These are phyloP conservation scores for Fallopia convolvulus DNA, from an alignment of 148 eudicot species.

Conservation along the genomic window DNA sequence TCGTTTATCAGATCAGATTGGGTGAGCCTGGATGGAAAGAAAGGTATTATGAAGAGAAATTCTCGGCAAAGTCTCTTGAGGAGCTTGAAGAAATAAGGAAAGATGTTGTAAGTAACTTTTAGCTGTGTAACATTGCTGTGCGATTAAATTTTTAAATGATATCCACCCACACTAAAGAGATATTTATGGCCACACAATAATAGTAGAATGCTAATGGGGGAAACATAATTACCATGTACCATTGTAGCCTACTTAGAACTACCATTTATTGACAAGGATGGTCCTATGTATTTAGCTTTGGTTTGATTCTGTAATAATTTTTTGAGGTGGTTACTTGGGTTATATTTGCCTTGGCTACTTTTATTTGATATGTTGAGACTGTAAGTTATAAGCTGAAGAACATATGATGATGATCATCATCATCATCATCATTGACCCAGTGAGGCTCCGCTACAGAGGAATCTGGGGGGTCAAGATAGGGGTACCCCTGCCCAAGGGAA, in stretches of 20 bases:
- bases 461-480: too few relatives aligned
- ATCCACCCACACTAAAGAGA: not conserved
- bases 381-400: not conserved
- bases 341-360: not conserved
- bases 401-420: too few relatives aligned
- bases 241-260: not conserved
- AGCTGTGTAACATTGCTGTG: not conserved
- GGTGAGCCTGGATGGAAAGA: conserved; percentile 97
- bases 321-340: not conserved
- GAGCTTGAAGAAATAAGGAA: conserved; percentile 61
- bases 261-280: not conserved
- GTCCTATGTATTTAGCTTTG: not conserved
- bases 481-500: too few relatives aligned
- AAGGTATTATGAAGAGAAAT: conserved; percentile 90
- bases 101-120: conserved; percentile 72
- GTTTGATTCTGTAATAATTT: not conserved
- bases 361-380: not conserved
- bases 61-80: conserved; percentile 60
- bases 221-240: not conserved
- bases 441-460: too few relatives aligned
- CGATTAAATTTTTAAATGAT: not conserved
- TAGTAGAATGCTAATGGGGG: not conserved
- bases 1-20: conserved; percentile 52
- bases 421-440: too few relatives aligned
- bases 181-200: not conserved